phyloP scores from a whole-genome alignment of 352 stramenopile species.

The Elongisporangium senticosum region DNA sequence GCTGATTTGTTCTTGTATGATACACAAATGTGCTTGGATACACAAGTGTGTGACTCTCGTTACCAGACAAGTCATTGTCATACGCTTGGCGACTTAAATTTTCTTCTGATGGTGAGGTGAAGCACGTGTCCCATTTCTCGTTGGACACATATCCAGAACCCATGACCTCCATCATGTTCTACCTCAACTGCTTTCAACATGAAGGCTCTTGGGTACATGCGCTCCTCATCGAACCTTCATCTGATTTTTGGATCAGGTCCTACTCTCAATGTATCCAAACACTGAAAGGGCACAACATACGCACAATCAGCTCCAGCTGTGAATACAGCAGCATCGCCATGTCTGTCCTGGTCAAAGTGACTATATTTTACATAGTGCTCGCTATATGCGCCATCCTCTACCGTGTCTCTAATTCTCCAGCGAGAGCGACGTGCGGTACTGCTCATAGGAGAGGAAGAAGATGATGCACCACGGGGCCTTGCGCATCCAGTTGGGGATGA shows the following conservation, averaged over 20 bases:
- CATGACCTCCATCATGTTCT: too few species aligned
- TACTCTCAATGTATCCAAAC: background rate
- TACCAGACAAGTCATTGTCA: background rate
- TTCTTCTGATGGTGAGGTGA: background rate
- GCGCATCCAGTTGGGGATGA: constrained; percentile 84
- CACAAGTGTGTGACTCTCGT: background rate
- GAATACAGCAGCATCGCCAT: background rate
- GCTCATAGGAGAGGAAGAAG: constrained; percentile 86
- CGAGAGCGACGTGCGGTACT: constrained; percentile 48
- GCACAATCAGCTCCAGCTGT: background rate
- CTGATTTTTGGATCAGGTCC: background rate
- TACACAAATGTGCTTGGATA: background rate
- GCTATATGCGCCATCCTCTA: constrained; percentile 4
- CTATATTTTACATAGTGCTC: constrained; percentile 1
- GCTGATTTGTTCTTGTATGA: background rate
- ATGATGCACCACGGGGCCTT: constrained; percentile 84
- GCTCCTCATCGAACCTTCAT: background rate
- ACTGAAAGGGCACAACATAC: background rate
- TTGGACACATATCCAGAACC: background rate
- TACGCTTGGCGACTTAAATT: background rate
- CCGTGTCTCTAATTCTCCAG: constrained; percentile 15
- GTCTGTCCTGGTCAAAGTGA: background rate
- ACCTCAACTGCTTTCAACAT: too few species aligned
- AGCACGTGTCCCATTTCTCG: background rate
- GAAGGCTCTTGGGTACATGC: background rate